Conservation (phyloP, 2,329 filamentous ascomycete species). For the Pseudogymnoascus sp. region DNA sequence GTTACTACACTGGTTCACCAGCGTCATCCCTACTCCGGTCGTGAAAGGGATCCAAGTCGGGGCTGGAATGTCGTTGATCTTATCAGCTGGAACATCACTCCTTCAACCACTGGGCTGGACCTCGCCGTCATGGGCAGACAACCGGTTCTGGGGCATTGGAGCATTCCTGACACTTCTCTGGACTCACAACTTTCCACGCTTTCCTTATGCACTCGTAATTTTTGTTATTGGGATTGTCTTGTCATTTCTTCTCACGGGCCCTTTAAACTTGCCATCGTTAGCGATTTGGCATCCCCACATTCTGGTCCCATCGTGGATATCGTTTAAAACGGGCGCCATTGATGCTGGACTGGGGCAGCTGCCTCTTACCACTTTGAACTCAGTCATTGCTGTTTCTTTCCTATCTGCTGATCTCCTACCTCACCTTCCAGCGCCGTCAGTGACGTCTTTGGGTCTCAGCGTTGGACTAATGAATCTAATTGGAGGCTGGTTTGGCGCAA, state of each 20-base stretch:
- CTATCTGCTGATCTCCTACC: constrained; percentile 72
- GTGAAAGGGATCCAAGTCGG: constrained; percentile 94
- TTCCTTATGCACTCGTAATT: constrained; percentile 72
- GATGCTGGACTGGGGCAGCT: constrained; percentile 64
- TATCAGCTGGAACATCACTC: constrained; percentile 65
- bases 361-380: constrained; percentile 86
- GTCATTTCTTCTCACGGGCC: constrained; percentile 41
- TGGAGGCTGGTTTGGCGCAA: constrained; percentile 85
- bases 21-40: constrained; percentile 73
- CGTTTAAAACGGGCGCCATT: constrained; percentile 46
- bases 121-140: constrained; percentile 60
- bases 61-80: constrained; percentile 73
- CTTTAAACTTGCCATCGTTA: constrained; percentile 40
- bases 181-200: constrained; percentile 53
- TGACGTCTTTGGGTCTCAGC: constrained; percentile 71
- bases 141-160: constrained; percentile 65
- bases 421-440: constrained; percentile 55
- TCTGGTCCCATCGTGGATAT: constrained; percentile 34
- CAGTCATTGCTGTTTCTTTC: constrained; percentile 77
- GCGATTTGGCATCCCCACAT: constrained; percentile 51
- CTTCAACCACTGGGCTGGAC: constrained; percentile 63
- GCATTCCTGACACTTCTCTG: constrained; percentile 64
- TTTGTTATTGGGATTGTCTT: constrained; percentile 62
- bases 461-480: constrained; percentile 77
- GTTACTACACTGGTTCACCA: constrained; percentile 63